phyloP scores from a whole-genome alignment of 805 yeast species.

The Danielia oregonensis region DNA sequence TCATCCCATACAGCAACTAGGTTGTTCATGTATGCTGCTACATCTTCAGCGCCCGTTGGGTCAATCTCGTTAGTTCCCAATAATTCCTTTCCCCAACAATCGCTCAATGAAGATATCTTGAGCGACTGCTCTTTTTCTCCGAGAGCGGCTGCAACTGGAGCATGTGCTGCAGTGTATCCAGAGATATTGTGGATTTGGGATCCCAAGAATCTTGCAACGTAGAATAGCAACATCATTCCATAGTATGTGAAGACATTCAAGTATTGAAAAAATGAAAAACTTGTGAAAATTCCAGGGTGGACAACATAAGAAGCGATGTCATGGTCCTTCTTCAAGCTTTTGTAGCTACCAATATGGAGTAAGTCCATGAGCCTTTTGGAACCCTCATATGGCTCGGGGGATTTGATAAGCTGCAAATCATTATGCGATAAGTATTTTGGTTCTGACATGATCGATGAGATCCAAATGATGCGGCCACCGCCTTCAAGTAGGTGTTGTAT shows the following conservation, averaged over 20 bases:
- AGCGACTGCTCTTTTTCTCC: constrained; percentile 50
- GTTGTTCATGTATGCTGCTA: constrained; percentile 57
- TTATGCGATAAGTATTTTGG: constrained; percentile 69
- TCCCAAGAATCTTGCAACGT: constrained; percentile 76
- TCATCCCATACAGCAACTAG: constrained; percentile 70
- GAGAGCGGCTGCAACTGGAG: constrained; percentile 62
- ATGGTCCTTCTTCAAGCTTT: constrained; percentile 39
- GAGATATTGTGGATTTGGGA: constrained; percentile 85
- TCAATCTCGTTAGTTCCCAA: constrained; percentile 56
- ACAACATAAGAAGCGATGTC: constrained; percentile 72
- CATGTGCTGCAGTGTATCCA: constrained; percentile 87
- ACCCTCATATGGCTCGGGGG: constrained; percentile 80
- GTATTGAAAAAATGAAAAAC: constrained; percentile 72
- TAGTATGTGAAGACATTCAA: constrained; percentile 76
- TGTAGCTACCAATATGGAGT: constrained; percentile 69
- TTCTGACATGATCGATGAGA: constrained; percentile 77
- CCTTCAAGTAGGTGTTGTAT: constrained; percentile 52
- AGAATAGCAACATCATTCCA: constrained; percentile 83
- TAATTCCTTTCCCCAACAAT: constrained; percentile 61
- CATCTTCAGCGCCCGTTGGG: constrained; percentile 60
- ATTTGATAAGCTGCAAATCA: constrained; percentile 67
- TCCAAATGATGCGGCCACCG: constrained; percentile 77
- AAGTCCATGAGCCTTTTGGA: constrained; percentile 85
- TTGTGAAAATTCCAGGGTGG: constrained; percentile 92
- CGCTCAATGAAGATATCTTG: constrained; percentile 66